phyloP scores from a whole-genome alignment of 192 early-diverging fungal genomes.

The Entomortierella lignicola region DNA sequence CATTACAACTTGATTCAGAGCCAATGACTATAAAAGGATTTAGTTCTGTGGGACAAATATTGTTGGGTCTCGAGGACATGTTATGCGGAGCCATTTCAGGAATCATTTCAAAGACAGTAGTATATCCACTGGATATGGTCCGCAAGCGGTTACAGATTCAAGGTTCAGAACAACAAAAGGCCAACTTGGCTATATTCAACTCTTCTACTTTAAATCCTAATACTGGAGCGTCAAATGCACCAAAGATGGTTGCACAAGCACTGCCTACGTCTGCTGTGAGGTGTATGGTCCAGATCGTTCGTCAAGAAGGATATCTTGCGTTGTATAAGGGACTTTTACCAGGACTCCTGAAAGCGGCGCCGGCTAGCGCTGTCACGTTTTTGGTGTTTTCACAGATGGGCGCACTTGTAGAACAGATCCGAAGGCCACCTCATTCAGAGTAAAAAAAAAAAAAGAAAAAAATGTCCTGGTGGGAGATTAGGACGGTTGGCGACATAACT shows the following conservation, averaged over 20 bases:
- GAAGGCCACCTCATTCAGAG: conserved; percentile 3
- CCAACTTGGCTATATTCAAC: not conserved
- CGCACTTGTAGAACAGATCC: conserved; percentile 58
- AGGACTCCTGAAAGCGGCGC: conserved; percentile 87
- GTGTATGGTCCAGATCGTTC: conserved; percentile 74
- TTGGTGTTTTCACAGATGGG: conserved; percentile 79
- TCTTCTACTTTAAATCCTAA: not conserved
- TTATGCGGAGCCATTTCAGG: conserved; percentile 85
- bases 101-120: conserved; percentile 81
- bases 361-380: conserved; percentile 88
- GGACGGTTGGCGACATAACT: too few relatives aligned
- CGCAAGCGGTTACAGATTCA: conserved; percentile 77
- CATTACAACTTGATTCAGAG: not conserved
- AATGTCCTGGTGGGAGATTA: too few relatives aligned
- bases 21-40: conserved; percentile 4
- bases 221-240: too few relatives aligned
- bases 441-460: not conserved
- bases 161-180: conserved; percentile 52
- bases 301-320: conserved; percentile 81
- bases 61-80: conserved; percentile 69
- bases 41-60: conserved; percentile 1
- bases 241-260: conserved; percentile 17
- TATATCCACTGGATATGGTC: conserved; percentile 94
- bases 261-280: conserved; percentile 65
- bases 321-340: conserved; percentile 92